phyloP scores from a whole-genome alignment of 768 basidiomycete species.

The Pleurotus pulmonarius region DNA sequence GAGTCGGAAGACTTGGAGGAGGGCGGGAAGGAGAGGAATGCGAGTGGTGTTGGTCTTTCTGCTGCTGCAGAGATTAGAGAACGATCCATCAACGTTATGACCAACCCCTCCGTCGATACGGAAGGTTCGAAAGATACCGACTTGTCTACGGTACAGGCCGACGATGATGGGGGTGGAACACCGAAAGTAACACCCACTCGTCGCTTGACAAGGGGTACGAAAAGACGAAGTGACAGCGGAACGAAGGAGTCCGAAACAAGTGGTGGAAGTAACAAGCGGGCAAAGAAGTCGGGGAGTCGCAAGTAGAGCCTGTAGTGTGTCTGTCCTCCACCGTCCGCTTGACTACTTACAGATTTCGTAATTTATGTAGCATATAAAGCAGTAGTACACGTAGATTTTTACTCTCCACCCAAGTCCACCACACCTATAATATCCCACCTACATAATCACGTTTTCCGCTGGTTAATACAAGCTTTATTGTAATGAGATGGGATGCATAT shows the following conservation, averaged over 20 bases:
- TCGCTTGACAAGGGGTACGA: background rate
- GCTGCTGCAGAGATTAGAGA: background rate
- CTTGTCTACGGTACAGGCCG: background rate
- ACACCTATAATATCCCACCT: too few species aligned
- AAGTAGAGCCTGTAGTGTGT: background rate
- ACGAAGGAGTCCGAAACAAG: background rate
- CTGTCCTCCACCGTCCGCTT: too few species aligned
- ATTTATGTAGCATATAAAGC: too few species aligned
- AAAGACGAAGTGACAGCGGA: background rate
- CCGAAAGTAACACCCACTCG: background rate
- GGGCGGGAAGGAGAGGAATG: background rate
- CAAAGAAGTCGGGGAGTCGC: background rate
- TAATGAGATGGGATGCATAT: too few species aligned
- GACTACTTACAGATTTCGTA: too few species aligned
- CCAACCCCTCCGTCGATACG: background rate
- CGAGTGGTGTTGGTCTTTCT: background rate
- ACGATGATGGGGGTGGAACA: background rate
- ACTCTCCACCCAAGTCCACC: too few species aligned
- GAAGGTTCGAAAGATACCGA: background rate
- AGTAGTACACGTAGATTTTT: too few species aligned
- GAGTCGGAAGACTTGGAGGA: background rate
- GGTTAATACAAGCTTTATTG: too few species aligned
- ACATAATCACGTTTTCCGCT: too few species aligned
- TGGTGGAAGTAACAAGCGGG: background rate
- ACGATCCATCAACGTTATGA: background rate